Evolutionary conservation across 225 moss, liverwort and hornwort genomes (phyloP), one percentile per base, ranked within the genome.

Genomic region (Pleurozium schreberi): DNA sequence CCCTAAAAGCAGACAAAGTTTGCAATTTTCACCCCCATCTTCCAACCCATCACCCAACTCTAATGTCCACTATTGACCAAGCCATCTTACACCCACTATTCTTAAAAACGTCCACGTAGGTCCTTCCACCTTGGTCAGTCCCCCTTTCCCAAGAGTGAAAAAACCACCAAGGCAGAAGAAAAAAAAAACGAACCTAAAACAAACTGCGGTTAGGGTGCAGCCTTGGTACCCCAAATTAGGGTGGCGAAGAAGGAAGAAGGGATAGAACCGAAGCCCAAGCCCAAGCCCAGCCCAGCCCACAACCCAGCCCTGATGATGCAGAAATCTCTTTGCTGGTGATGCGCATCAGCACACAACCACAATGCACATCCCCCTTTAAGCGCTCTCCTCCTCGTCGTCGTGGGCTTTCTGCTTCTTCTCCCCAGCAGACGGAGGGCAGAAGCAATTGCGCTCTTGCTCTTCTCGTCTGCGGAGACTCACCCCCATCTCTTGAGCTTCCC

Each of bases 1-100:
- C n/a, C 1, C 28, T 28, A 2, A 17, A 73, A 73, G 0, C 3
- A 3, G 1, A 2, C 13, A 52, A 76, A 52, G 34, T 0, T 31
- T 47, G 16, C 30, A 4, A 0, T 47, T 45, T 73, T 45, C 73
- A 30, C 4, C 10, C 30, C 6, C 15, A 6, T 2, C 53, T 53
- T 53, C 17, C 53, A 53, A 53, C 14, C 5, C n/a, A 70, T 45
- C 43, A 71, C 16, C 14, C 5, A 42, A 42, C 30, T 31, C 11
- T 33, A 33, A 18, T 2, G 2, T 21, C 14, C 2, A 52, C 9
- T 14, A 50, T 75, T 75, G 33, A 9, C 9, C 2, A 53, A 53
- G 13, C 23, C 55, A 25, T 38, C 10, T 38, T 25, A 2, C 6
- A 53, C 19, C 23, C 1, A 76, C 22, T 25, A 55, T 15, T 9